Evolutionary conservation across 495 filamentous ascomycete species (phyloP).

Genomic region (Penicillium coprophilum): DNA sequence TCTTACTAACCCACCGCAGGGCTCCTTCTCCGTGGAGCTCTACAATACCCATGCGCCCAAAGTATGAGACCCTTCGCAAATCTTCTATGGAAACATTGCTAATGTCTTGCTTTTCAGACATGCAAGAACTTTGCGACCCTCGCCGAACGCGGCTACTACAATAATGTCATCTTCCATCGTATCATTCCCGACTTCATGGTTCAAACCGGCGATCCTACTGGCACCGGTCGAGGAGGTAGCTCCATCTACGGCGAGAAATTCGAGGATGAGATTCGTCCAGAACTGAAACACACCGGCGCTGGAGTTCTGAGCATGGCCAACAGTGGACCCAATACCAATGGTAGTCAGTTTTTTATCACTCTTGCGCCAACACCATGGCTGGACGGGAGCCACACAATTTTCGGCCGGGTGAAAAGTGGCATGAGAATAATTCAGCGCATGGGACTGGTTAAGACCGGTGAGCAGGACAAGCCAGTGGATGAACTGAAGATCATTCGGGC

Average conservation of each 20-base stretch:
- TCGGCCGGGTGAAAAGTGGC: constrained; percentile 85
- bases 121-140: constrained; percentile 88
- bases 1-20: constrained; percentile 48
- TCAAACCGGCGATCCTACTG: constrained; percentile 93
- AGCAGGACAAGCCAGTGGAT: constrained; percentile 75
- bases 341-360: constrained; percentile 85
- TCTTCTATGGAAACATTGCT: constrained; percentile 1
- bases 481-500: constrained; percentile 81
- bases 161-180: constrained; percentile 82
- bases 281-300: constrained; percentile 89
- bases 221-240: constrained; percentile 85
- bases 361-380: constrained; percentile 95
- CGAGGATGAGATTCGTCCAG: constrained; percentile 79
- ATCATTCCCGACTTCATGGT: constrained; percentile 97
- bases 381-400: constrained; percentile 97
- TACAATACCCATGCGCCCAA: constrained; percentile 79
- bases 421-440: constrained; percentile 82
- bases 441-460: constrained; percentile 84
- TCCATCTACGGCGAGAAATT: constrained; percentile 95
- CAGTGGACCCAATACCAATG: constrained; percentile 90
- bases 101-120: constrained; percentile 50
- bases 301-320: constrained; percentile 97
- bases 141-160: constrained; percentile 80
- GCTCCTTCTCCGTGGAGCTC: constrained; percentile 82
- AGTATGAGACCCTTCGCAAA: constrained; percentile 31